A percentile compares a stretch with the other conserved stretches of the same genome.
Evolutionary conservation across 2,329 filamentous ascomycete genomes (phyloP).

Genomic region (Fusarium redolens): DNA sequence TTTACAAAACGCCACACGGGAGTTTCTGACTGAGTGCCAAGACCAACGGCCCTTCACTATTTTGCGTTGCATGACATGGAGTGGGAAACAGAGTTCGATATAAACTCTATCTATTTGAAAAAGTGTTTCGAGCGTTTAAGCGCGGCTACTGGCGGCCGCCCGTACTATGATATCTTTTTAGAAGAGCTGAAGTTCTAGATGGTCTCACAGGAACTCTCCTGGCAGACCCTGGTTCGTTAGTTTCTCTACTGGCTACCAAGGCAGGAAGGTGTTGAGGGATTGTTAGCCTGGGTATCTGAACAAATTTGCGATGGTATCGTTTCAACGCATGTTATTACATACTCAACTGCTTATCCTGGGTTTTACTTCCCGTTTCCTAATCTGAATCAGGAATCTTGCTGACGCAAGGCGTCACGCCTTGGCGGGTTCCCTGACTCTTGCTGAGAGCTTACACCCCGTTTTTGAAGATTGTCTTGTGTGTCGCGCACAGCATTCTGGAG

Average conservation of each 20-base stretch:
- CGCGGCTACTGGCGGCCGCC: constrained; percentile 24
- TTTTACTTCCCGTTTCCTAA: constrained; percentile 38
- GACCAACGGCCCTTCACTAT: constrained; percentile 15
- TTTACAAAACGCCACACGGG: constrained; percentile 15
- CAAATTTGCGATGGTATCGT: constrained; percentile 9
- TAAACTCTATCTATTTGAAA: constrained; percentile 15
- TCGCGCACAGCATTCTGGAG: constrained; percentile 36
- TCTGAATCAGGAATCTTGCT: constrained; percentile 44
- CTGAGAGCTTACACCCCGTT: constrained; percentile 20
- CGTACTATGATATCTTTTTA: constrained; percentile 2
- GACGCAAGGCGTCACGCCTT: constrained; percentile 39
- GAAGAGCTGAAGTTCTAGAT: constrained; percentile 12
- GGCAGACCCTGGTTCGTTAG: constrained; percentile 21
- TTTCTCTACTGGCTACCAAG: constrained; percentile 16
- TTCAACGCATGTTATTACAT: constrained; percentile 1
- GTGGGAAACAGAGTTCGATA: constrained; percentile 11
- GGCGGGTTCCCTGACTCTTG: constrained; percentile 40
- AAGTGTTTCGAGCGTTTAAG: constrained; percentile 31
- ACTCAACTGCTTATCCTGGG: constrained; percentile 16
- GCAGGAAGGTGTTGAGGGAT: constrained; percentile 32
- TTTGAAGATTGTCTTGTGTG: constrained; percentile 27
- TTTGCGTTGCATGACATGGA: constrained; percentile 3
- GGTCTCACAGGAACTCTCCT: constrained; percentile 7
- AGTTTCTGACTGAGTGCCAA: constrained; percentile 16
- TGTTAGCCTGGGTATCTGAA: background rate